Percentiles rank a stretch among this genome's conserved stretches.
phyloP scores from a whole-genome alignment of 805 yeast species.

The Candida anglica region DNA sequence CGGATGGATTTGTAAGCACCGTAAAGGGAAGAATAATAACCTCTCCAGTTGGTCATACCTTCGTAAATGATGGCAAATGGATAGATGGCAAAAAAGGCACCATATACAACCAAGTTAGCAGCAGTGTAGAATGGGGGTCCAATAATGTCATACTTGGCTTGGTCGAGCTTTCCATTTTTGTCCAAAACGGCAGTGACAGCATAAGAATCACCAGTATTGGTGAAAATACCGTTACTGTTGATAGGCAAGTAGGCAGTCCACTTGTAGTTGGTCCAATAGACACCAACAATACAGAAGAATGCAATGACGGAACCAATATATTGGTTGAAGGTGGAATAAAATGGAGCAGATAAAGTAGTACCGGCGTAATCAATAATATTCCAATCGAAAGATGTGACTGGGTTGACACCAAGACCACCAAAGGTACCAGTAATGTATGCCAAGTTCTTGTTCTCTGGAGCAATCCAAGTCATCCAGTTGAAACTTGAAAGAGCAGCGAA shows the following conservation, averaged over 20 bases:
- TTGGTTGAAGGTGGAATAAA: constrained; percentile 17
- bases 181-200: constrained; percentile 40
- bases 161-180: constrained; percentile 24
- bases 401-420: constrained; percentile 27
- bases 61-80: constrained; percentile 21
- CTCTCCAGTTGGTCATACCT: constrained; percentile 8
- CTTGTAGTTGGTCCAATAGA: constrained; percentile 22
- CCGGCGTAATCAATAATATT: constrained; percentile 13
- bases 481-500: constrained; percentile 21
- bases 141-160: constrained; percentile 14
- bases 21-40: too few species aligned
- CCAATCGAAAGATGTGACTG: constrained; percentile 26
- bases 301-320: constrained; percentile 19
- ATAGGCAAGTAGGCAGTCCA: constrained; percentile 27
- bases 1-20: constrained; percentile 7
- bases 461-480: constrained; percentile 30
- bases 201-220: constrained; percentile 44
- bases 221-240: constrained; percentile 18
- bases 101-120: constrained; percentile 22
- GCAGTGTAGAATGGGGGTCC: constrained; percentile 31
- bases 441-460: constrained; percentile 17
- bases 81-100: constrained; percentile 23
- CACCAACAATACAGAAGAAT: constrained; percentile 19
- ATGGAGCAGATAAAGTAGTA: constrained; percentile 18
- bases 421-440: constrained; percentile 21